Evolutionary conservation across 2,329 filamentous ascomycete genomes (phyloP), one percentile per base, ranked within the genome.

Genomic region (Eutypa lata): DNA sequence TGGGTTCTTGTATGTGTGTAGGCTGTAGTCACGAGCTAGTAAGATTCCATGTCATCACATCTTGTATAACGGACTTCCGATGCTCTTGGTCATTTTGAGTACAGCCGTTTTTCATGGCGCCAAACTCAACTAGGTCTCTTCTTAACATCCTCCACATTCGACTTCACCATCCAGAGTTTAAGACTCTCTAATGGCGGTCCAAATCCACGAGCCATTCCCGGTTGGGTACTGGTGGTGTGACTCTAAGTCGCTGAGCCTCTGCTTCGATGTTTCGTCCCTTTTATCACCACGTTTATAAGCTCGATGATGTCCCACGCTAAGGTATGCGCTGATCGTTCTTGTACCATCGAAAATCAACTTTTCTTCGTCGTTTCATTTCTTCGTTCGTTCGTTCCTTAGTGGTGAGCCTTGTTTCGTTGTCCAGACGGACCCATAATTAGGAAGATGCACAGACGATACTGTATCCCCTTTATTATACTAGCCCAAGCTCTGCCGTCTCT

Each of bases 401-500:
- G 35, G 35, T 16, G n/a, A 7, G 35, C 35, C n/a, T 18, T 38
- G 4, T 18, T 16, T 38, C 13, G 13, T 4, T 38, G 4, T 16
- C 16, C 6, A 38, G n/a, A 18, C 13, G 13, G 35, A 16, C 35
- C n/a, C n/a, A 14, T 35, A 14, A 11, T 2, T 8, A 19, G 5
- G 11, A 45, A 45, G 47, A 61, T 62, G 60, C 42, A 59, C 50
- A 56, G 53, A 53, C 28, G 47, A 49, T 35, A 40, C 24, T 40
- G 58, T 35, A 24, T 47, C 22, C 48, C 53, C 19, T 42, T 63
- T 13, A 21, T 61, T 24, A 38, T 43, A 28, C 22, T 65, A 33
- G 26, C 49, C 37, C 54, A 54, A 47, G 60, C 50, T 50, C 63
- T 51, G 50, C 67, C 47, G 61, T 68, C 62, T 10, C 51, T 53